Conservation (phyloP, 768 basidiomycete species). For the Lentinula aciculospora region DNA sequence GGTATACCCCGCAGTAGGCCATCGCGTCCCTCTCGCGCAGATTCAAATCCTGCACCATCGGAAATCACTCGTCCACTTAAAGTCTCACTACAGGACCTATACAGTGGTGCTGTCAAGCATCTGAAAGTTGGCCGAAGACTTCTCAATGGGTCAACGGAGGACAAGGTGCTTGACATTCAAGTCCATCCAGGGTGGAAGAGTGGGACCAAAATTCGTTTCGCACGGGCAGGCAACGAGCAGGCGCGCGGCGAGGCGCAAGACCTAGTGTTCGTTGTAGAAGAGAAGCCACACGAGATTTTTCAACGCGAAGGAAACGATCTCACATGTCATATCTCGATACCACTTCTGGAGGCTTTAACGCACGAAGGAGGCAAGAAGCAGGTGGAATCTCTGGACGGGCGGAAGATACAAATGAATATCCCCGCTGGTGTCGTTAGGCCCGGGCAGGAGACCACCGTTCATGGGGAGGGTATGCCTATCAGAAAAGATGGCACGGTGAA, state of each 20-base stretch:
- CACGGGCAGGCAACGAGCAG: constrained; percentile 80
- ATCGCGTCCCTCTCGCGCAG: constrained; percentile 27
- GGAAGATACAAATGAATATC: constrained; percentile 61
- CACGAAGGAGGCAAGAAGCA: constrained; percentile 47
- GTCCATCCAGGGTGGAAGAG: constrained; percentile 92
- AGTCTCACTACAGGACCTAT: constrained; percentile 82
- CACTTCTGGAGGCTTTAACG: constrained; percentile 80
- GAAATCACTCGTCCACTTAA: constrained; percentile 83
- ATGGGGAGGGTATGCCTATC: constrained; percentile 89
- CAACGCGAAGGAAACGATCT: constrained; percentile 82
- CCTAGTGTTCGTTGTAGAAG: constrained; percentile 96
- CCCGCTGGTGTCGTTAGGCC: constrained; percentile 74
- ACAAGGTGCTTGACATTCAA: constrained; percentile 78
- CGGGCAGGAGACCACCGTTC: constrained; percentile 61
- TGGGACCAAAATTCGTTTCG: constrained; percentile 91
- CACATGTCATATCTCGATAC: constrained; percentile 48
- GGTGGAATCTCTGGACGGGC: constrained; percentile 74
- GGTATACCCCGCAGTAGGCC: constrained; percentile 51
- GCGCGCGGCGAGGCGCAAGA: constrained; percentile 68
- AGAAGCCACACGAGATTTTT: constrained; percentile 81
- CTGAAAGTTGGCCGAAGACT: constrained; percentile 79
- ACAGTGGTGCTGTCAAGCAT: constrained; percentile 78
- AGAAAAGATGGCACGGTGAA: constrained; percentile 66
- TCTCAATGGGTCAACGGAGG: constrained; percentile 71
- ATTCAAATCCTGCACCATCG: constrained; percentile 23